Base-by-base conservation (phyloP, 495 filamentous ascomycete genomes). In the Lepidopterella palustris region DNA sequence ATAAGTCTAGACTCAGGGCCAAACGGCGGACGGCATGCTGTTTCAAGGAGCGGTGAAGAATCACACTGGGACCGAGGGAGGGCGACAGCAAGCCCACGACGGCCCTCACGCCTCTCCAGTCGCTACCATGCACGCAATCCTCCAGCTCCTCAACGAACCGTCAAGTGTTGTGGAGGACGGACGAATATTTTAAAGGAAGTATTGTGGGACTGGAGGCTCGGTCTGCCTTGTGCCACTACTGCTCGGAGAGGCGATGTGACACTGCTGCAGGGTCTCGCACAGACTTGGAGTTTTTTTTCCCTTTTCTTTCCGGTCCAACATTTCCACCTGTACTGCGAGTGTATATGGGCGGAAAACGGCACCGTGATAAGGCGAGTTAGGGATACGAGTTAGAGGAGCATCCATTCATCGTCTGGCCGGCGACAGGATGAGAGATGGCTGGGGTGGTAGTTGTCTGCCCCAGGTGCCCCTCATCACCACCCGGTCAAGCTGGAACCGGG, bases 31-130 rank as follows among this genome's bases (percentile, higher is more conserved):
- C 25, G 18, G 3, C 26, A 27, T 23, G 26, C 56, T 50, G 63
- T 61, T 65, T 65, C 58, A 58, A 55, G 56, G 59, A 55, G 62
- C 62, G 62, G 62, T 65, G 62, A 53, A 48, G 53, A 28, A 55
- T 58, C 49, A 58, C 58, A n/a, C 20, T 45, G 35, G 29, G 13
- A 52, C 53, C 24, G 59, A 45, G n/a, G 52, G 50, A 27, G 31
- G n/a, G 25, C 42, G 45, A 39, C 40, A 51, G 47, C 47, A 15
- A 24, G 20, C 21, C 47, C 11, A 10, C 24, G 45, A 1, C 18
- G 15, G 45, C 18, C 45, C 24, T 26, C 2, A 53, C 6, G 26
- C 52, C n/a, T 25, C 42, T 13, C 23, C 61, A 29, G 50, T 53
- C 45, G 45, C 25, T 18, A 26, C 26, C 35, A 28, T 5, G 24